phyloP scores from a whole-genome alignment of 1,284 basidiomycete genomes.

The Austroboletus niveus region DNA sequence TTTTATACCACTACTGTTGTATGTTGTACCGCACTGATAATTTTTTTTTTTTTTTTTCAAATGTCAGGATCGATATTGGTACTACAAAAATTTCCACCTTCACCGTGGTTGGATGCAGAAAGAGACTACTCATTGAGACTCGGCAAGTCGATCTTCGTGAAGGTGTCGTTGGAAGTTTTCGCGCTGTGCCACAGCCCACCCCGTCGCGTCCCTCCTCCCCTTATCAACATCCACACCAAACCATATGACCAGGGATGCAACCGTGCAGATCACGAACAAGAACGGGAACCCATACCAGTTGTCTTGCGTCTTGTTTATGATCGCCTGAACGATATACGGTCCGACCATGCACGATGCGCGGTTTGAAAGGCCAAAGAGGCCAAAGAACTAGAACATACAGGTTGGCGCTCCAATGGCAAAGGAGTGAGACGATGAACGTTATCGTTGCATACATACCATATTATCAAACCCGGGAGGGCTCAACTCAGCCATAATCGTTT shows the following conservation, averaged over 20 bases:
- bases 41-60: too few relatives aligned
- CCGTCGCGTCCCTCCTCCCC: conserved; percentile 5
- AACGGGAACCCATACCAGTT: conserved; percentile 83
- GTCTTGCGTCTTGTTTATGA: conserved; percentile 68
- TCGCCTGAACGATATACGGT: conserved; percentile 76
- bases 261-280: conserved; percentile 67
- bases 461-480: conserved; percentile 81
- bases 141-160: too few relatives aligned
- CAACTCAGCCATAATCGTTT: conserved; percentile 87
- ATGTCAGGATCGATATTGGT: too few relatives aligned
- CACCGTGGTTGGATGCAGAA: too few relatives aligned
- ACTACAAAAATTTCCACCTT: too few relatives aligned
- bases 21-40: too few relatives aligned
- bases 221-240: conserved; percentile 16
- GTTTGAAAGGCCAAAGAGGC: conserved; percentile 80
- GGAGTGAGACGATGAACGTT: too few relatives aligned
- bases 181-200: background rate
- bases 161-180: too few relatives aligned
- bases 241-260: conserved; percentile 48
- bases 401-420: background rate
- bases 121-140: too few relatives aligned
- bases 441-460: conserved; percentile 50
- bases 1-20: too few relatives aligned
- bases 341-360: conserved; percentile 81
- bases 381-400: conserved; percentile 60